Base-by-base conservation (phyloP, 2,329 filamentous ascomycete genomes). In the Sporothrix inflata region DNA sequence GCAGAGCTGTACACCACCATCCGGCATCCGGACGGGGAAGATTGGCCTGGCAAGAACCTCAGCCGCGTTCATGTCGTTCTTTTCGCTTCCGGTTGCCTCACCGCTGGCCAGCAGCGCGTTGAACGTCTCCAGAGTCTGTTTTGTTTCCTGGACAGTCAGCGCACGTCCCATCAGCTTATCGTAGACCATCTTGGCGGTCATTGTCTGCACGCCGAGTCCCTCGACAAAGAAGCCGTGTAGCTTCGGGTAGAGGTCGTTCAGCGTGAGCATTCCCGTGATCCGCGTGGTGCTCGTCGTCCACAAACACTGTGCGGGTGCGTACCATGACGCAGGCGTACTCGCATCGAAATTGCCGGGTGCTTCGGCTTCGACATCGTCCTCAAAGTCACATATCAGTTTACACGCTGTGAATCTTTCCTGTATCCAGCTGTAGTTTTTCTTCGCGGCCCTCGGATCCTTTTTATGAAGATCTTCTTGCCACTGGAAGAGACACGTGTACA, bases 181-280 rank as follows among this genome's bases (percentile, higher is more conserved):
- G 19, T 72, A 72, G 30, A 72, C 70, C 70, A 72, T 60, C 51
- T 72, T 49, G n/a, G 40, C 51, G 21, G 70, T 68, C 63, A 72
- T 68, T 42, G 60, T 69, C 38, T 16, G 34, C 30, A 72, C 63
- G n/a, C 70, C 70, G 24, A 72, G 70, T 7, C 19, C 21, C 3
- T 49, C 24, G 12, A 72, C 51, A 53, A 72, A 72, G 11, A 69
- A 72, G 16, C 16, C 24, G 14, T 21, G 8, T 14, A 60, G 21
- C 11, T 61, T 40, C 3, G 68, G 68, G 19, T 72, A 72, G 30
- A 72, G 27, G 42, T 49, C 53, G 24, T 51, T 68, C 38, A 72
- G 53, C 6, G 63, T 61, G 40, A 60, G 6, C 38, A 61, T 57
- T 51, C 70, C 1, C 49, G 51, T n/a, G 63, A 72, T 72, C 16